A percentile compares a stretch with the other conserved stretches of the same genome.
These are phyloP conservation scores for Bathelium albidoporum DNA, from an alignment of 495 filamentous ascomycete species.

Conservation along the genomic window DNA sequence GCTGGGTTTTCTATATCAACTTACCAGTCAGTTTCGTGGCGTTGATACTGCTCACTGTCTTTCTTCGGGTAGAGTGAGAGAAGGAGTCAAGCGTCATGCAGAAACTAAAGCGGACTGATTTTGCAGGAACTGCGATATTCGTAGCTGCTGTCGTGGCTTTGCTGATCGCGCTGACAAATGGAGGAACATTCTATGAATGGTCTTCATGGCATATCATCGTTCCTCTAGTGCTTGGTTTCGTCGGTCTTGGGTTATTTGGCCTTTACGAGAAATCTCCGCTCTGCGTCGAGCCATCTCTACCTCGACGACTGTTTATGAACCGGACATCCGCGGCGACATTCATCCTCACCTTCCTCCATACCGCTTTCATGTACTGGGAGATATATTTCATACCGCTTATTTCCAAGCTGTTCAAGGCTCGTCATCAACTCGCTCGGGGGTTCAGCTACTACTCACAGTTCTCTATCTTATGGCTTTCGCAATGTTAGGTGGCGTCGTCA, in stretches of 20 bases:
- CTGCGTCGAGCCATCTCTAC: not conserved
- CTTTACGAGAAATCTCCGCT: not conserved
- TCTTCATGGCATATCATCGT: conserved; percentile 11
- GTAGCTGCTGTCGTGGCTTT: not conserved
- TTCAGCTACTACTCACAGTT: not conserved
- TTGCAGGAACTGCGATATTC: conserved; percentile 13
- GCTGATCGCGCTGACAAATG: conserved; percentile 11
- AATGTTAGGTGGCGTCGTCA: not conserved
- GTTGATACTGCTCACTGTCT: conserved; percentile 10
- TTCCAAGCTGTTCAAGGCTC: not conserved
- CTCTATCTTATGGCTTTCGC: not conserved
- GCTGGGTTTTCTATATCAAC: conserved; percentile 24
- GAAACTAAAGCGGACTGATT: conserved; percentile 13
- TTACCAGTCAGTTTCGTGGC: conserved; percentile 10
- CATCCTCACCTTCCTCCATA: conserved; percentile 7
- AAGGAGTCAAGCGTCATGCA: conserved; percentile 8
- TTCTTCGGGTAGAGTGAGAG: conserved; percentile 11
- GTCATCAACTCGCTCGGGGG: not conserved
- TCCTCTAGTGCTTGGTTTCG: conserved; percentile 11
- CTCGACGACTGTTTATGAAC: not conserved
- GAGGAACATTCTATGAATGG: conserved; percentile 10
- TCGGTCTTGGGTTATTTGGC: not conserved
- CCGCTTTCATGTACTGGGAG: not conserved
- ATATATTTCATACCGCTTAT: conserved; percentile 8
- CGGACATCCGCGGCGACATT: not conserved